Conservation (phyloP, 2,329 filamentous ascomycete genomes). For the Fusarium incarnatum region DNA sequence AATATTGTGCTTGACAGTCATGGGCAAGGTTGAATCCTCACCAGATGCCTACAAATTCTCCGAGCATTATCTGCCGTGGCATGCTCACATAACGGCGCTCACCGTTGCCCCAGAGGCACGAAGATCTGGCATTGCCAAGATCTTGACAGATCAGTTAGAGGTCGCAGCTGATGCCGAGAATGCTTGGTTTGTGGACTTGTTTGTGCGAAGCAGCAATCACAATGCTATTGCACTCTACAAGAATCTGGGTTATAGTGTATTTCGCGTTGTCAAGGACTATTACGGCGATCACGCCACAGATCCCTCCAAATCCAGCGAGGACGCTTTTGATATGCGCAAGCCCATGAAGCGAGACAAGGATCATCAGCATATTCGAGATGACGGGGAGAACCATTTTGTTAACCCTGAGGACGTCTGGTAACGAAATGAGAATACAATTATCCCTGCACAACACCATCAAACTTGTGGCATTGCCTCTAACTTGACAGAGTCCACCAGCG, state of each 20-base stretch:
- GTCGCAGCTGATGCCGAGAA: constrained; percentile 82
- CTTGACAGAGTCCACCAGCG: neutral
- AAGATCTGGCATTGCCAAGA: constrained; percentile 86
- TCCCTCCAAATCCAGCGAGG: constrained; percentile 74
- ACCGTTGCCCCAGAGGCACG: constrained; percentile 90
- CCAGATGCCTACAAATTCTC: constrained; percentile 79
- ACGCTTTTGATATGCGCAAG: constrained; percentile 98
- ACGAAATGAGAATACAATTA: constrained; percentile 20
- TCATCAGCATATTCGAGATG: constrained; percentile 78
- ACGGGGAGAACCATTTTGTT: constrained; percentile 84
- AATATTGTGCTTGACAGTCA: constrained; percentile 73
- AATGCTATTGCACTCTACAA: constrained; percentile 91
- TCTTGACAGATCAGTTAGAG: constrained; percentile 84
- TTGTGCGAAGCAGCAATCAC: constrained; percentile 88
- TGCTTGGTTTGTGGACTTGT: constrained; percentile 96
- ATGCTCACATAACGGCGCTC: constrained; percentile 96
- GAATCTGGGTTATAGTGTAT: constrained; percentile 92
- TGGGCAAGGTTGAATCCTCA: constrained; percentile 95
- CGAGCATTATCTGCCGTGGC: constrained; percentile 97
- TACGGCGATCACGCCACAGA: constrained; percentile 86
- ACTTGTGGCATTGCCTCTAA: neutral
- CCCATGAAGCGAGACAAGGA: constrained; percentile 83
- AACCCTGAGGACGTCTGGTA: constrained; percentile 88
- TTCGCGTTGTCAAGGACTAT: constrained; percentile 88
- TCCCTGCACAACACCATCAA: constrained; percentile 58